These are phyloP conservation scores for Alloteropsis angusta DNA, from an alignment of 202 grass and related monocot genomes.

Conservation along the genomic window DNA sequence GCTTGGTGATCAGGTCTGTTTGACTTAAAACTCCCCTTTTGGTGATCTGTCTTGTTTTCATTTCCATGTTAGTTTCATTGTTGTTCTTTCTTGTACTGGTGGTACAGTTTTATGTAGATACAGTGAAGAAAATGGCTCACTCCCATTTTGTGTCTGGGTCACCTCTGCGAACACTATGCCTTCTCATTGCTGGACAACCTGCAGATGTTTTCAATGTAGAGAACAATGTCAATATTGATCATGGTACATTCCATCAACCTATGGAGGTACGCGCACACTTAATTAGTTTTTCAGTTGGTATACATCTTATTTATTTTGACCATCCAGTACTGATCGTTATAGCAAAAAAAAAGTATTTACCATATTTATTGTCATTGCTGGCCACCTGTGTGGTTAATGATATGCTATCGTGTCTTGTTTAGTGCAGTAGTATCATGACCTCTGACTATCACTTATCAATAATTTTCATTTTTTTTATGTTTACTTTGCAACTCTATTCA, in stretches of 20 bases:
- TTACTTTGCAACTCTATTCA: not conserved
- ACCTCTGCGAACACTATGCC: slow-evolving; percentile 86
- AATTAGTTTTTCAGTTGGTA: not conserved
- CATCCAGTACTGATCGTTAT: not conserved
- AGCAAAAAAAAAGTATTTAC: not conserved
- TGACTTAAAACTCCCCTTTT: slow-evolving; percentile 1
- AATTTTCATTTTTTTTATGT: slow-evolving; percentile 2
- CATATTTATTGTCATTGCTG: slow-evolving; percentile 3
- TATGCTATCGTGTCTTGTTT: slow-evolving; percentile 13
- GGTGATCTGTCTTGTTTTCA: not conserved
- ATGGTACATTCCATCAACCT: slow-evolving; percentile 53
- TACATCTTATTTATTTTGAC: not conserved
- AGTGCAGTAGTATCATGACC: slow-evolving; percentile 14
- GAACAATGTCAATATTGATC: slow-evolving; percentile 26
- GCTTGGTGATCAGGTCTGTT: slow-evolving; percentile 78
- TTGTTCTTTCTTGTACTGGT: slow-evolving; percentile 10
- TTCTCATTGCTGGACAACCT: slow-evolving; percentile 93
- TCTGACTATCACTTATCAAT: slow-evolving; percentile 1
- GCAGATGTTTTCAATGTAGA: slow-evolving; percentile 84
- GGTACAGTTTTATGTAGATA: slow-evolving; percentile 88
- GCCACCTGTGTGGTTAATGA: not conserved
- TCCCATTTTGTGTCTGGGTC: slow-evolving; percentile 78
- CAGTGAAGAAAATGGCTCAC: slow-evolving; percentile 96
- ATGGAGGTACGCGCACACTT: slow-evolving; percentile 49
- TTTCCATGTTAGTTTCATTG: slow-evolving; percentile 25